phyloP scores from a whole-genome alignment of 2,329 filamentous ascomycete genomes.

The Aspergillus neotritici region DNA sequence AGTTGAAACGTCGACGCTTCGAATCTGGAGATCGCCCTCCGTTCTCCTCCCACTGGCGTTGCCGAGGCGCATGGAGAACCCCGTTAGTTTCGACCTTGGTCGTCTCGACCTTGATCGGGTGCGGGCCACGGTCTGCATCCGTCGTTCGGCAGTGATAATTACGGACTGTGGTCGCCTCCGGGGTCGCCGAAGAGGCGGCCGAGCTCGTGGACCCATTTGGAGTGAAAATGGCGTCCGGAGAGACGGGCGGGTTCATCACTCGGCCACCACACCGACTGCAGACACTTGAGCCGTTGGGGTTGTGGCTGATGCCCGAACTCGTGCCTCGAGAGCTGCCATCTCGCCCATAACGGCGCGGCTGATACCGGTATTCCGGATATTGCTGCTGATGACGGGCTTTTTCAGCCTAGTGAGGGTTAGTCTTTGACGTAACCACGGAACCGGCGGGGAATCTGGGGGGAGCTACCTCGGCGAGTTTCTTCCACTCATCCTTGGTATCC shows the following conservation, averaged over 20 bases:
- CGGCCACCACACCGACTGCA: slow-evolving; percentile 44
- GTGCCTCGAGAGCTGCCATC: slow-evolving; percentile 41
- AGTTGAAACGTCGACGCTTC: slow-evolving; percentile 59
- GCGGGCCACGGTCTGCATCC: slow-evolving; percentile 19
- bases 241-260: slow-evolving; percentile 42
- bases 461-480: slow-evolving; percentile 71
- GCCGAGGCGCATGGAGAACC: slow-evolving; percentile 20
- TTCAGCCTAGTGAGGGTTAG: slow-evolving; percentile 57
- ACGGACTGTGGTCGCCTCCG: slow-evolving; percentile 20
- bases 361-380: slow-evolving; percentile 92
- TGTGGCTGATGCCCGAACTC: slow-evolving; percentile 32
- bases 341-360: slow-evolving; percentile 66
- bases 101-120: slow-evolving; percentile 21
- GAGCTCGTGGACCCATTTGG: slow-evolving; percentile 30
- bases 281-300: slow-evolving; percentile 32
- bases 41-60: slow-evolving; percentile 27
- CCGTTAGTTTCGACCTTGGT: slow-evolving; percentile 20
- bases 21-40: slow-evolving; percentile 48
- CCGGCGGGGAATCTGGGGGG: not conserved
- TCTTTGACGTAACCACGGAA: not conserved
- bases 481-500: slow-evolving; percentile 78
- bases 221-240: slow-evolving; percentile 38
- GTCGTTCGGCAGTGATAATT: slow-evolving; percentile 20
- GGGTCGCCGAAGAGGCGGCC: slow-evolving; percentile 27
- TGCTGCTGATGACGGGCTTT: slow-evolving; percentile 82